Percentiles rank a stretch among this genome's conserved stretches.
Evolutionary conservation across 2,329 filamentous ascomycete genomes (phyloP).

Genomic region (Rhynchosporium graminicola): DNA sequence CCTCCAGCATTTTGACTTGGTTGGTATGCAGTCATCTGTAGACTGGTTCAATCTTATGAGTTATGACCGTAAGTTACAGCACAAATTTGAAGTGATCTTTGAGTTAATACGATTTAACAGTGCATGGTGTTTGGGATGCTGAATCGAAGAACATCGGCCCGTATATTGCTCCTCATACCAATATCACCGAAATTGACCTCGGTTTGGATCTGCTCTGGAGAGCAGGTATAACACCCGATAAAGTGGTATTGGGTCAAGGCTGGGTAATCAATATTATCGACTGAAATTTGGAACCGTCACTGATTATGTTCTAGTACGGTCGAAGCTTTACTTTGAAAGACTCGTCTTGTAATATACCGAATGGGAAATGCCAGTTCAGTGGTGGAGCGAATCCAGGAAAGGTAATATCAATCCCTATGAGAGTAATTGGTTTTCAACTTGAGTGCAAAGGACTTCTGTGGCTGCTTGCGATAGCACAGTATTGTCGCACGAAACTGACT

Average conservation of each 20-base stretch:
- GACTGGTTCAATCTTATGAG: constrained; percentile 40
- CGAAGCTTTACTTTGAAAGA: constrained; percentile 43
- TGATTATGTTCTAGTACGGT: constrained; percentile 41
- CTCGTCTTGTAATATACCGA: constrained; percentile 29
- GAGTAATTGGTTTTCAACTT: too few relatives aligned
- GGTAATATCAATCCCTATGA: too few relatives aligned
- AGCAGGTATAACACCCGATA: constrained; percentile 41
- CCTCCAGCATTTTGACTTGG: constrained; percentile 39
- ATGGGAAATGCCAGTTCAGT: constrained; percentile 34
- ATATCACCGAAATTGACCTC: constrained; percentile 45
- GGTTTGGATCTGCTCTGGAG: constrained; percentile 43
- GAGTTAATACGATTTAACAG: not conserved
- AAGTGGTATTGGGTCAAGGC: constrained; percentile 48
- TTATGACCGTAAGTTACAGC: constrained; percentile 29
- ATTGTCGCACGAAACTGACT: too few relatives aligned
- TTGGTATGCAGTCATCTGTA: constrained; percentile 26
- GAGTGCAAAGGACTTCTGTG: too few relatives aligned
- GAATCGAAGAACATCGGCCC: constrained; percentile 37
- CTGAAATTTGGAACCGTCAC: too few relatives aligned
- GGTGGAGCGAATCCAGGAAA: constrained; percentile 32
- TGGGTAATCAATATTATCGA: constrained; percentile 22
- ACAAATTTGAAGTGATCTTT: not conserved
- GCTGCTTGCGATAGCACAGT: too few relatives aligned
- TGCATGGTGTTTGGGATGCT: constrained; percentile 36
- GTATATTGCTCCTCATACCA: constrained; percentile 43